Evolutionary conservation across 495 filamentous ascomycete genomes (phyloP), one percentile per base, ranked within the genome.

Genomic region (Penicillium paxilli): DNA sequence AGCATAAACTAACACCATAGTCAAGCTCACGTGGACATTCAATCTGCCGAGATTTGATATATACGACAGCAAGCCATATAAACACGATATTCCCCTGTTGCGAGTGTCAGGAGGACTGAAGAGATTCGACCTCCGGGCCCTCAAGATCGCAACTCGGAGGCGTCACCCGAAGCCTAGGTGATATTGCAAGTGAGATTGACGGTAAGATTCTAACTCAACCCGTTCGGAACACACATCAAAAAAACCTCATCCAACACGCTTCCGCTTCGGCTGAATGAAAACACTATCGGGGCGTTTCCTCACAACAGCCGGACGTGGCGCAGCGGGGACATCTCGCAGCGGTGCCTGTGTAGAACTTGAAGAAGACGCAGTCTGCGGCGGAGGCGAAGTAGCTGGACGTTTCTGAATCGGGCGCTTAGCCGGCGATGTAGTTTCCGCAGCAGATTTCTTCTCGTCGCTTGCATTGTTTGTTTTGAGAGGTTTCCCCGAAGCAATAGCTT

Each of bases 201-300:
- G 16, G 35, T n/a, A 32, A 30, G 14, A 20, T 1, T 32, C 24
- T 16, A 44, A 24, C 23, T 16, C 11, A 21, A 22, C 1, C 5
- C 16, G 38, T 16, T 41, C n/a, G n/a, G n/a, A 9, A 19, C 3
- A 46, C 2, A 4, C 12, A 28, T 46, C 21, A 28, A 4, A 23
- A 25, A 17, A 4, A 6, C 24, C 40, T 59, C 45, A 68, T 9
- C 49, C 41, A 22, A 67, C 33, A 7, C 62, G 70, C 45, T 62
- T 71, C 16, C 67, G 70, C 52, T 74, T 76, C 8, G 70, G 68
- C 19, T 69, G 73, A 35, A 76, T 72, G 56, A 78, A 75, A 2
- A 75, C 56, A 51, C 60, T 73, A 42, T 67, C 50, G 5, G 68
- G 59, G 44, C 73, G 61, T 47, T 72, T 74, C 19, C 68, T 67